Base-by-base conservation (phyloP, 1,284 basidiomycete species). In the Inonotus obliquus region DNA sequence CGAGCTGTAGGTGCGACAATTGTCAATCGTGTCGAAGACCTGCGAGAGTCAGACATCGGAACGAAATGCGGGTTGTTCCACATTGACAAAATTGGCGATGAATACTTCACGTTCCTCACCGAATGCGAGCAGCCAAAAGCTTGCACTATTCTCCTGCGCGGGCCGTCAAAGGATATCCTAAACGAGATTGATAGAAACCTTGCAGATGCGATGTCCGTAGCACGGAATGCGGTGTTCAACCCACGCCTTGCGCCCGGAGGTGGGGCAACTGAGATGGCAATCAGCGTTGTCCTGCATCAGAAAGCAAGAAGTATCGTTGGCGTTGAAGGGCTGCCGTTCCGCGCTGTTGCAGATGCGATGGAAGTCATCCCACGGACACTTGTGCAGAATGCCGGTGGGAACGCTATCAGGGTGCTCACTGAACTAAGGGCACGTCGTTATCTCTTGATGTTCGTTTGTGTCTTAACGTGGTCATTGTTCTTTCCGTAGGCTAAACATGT, bases 141-240 rank as follows among this genome's bases (percentile, higher is more conserved):
- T 1, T 99, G 96, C 82, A 98, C 96, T 9, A 96, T 99, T 75
- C 84, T 99, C 57, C 89, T 99, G n/a, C 94, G 96, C 47, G 96
- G 96, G 1, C 96, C 96, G 0, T 96, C 93, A 6, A 99, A 99
- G 76, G 96, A 99, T 72, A 95, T 99, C 69, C 81, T 99, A 48
- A 97, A 98, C 76, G 96, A 99, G 77, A 93, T 98, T 69, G 96
- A 99, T 76, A 86, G 96, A 53, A 99, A 99, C 76, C 82, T 99
- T 32, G 94, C 95, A 0, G 97, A 99, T 69, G 96, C 96, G 47
- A 98, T 99, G 92, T 87, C 91, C 25, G 95, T 98, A 48, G 96
- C 96, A 0, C 87, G 96, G 37, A 99, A 98, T 70, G 96, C 96
- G 45, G 89, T 98, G 63, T 98, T 99, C 79, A 92, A 98, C 78